Base-by-base conservation (phyloP, 805 yeast genomes). In the Brettanomyces sp. region DNA sequence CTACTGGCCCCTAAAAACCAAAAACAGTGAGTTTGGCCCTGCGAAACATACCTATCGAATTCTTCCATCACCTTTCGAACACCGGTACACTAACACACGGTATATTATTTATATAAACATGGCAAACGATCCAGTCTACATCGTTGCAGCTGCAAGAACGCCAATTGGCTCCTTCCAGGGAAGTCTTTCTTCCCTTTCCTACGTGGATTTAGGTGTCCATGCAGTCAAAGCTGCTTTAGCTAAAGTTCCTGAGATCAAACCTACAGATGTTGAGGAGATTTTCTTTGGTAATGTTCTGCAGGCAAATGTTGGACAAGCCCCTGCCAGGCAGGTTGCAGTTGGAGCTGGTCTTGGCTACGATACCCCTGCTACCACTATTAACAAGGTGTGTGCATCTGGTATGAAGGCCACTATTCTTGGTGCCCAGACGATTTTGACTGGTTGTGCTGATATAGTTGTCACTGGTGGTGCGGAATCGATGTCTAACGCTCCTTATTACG, bases 401-500 rank as follows among this genome's bases (percentile, higher is more conserved):
- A 70, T 90, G 79, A 91, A 93, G 70, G 79, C 97, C 39, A 80
- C 89, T 58, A 88, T 90, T 57, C 67, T 85, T 49, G 99, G 86
- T 51, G 89, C 97, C 37, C 98, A 90, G 70, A 72, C 90, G 45
- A 90, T 91, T 56, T 66, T 85, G 61, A 77, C 93, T 53, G 97
- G 98, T 45, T 73, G 76, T 52, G 95, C 96, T 47, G 96, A 90
- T 60, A 82, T 93, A 49, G 93, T 93, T 41, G 85, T 93, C 54
- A 95, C 93, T 33, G 99, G 98, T 56, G 99, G 99, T 62, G 93
- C 96, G 56, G 99, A 93, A 70, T 84, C 95, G 48, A 91, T 93
- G 99, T 74, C 96, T 49, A 91, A 93, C 64, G 79, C 90, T 34
- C 99, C 99, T 45, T 91, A 90, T 75, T 91, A 91, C 64, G 61